Conservation (phyloP, 345 rosid species). For the Pugionium cornutum region DNA sequence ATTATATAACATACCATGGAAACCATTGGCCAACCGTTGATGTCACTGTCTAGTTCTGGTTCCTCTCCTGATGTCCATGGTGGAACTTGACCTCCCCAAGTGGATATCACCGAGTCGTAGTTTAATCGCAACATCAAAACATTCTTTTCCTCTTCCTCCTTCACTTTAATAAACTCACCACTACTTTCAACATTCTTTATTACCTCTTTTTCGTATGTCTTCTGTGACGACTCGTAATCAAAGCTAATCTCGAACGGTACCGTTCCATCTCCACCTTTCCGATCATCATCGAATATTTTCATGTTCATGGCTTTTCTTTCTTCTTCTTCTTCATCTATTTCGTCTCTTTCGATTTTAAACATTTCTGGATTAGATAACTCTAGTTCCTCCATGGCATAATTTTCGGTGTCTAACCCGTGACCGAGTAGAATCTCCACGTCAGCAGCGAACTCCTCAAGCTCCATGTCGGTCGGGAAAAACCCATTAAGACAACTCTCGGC, state of each 20-base stretch:
- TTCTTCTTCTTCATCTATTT: conserved; percentile 17
- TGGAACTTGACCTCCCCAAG: conserved; percentile 69
- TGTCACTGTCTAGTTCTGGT: conserved; percentile 58
- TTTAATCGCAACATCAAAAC: conserved; percentile 57
- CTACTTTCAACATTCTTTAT: conserved; percentile 42
- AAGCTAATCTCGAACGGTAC: conserved; percentile 67
- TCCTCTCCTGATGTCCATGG: conserved; percentile 76
- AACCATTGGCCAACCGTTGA: conserved; percentile 50
- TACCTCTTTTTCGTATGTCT: conserved; percentile 48
- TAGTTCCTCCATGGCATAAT: conserved; percentile 71
- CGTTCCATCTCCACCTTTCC: conserved; percentile 23
- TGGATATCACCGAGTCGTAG: conserved; percentile 64
- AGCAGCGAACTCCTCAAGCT: conserved; percentile 85
- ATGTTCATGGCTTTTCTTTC: conserved; percentile 15
- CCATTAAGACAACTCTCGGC: conserved; percentile 45
- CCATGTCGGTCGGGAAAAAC: conserved; percentile 74
- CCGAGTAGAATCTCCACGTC: conserved; percentile 87
- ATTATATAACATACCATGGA: conserved; percentile 51
- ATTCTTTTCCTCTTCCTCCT: conserved; percentile 48
- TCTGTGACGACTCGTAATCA: conserved; percentile 54
- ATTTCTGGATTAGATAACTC: conserved; percentile 45
- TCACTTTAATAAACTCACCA: conserved; percentile 30
- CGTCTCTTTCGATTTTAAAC: conserved; percentile 58
- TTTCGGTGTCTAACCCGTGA: conserved; percentile 62
- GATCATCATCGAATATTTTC: conserved; percentile 31